Conservation (phyloP, 768 basidiomycete genomes). For the Amanita phalloides region DNA sequence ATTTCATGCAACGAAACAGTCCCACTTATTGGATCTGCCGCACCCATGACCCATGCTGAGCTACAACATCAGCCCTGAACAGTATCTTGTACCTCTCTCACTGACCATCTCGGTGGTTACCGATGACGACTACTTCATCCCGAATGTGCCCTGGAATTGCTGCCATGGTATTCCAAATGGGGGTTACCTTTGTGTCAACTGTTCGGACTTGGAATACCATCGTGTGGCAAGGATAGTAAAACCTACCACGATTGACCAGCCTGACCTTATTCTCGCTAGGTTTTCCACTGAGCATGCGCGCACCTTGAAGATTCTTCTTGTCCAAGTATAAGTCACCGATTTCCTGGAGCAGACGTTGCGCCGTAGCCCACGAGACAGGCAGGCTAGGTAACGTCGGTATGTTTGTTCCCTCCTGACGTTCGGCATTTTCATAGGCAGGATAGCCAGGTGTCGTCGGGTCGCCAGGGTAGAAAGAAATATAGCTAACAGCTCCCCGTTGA, state of each 20-base stretch:
- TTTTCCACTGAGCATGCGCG: constrained; percentile 32
- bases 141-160: constrained; percentile 75
- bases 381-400: constrained; percentile 74
- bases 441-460: constrained; percentile 84
- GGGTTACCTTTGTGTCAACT: constrained; percentile 73
- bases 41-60: constrained; percentile 69
- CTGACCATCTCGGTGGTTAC: constrained; percentile 83
- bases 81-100: neutral
- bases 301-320: constrained; percentile 14
- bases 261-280: constrained; percentile 37
- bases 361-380: constrained; percentile 87
- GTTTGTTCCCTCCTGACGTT: constrained; percentile 46
- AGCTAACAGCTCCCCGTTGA: constrained; percentile 79
- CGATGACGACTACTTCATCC: constrained; percentile 80
- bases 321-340: constrained; percentile 27
- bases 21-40: constrained; percentile 70
- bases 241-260: constrained; percentile 44
- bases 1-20: constrained; percentile 73
- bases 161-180: constrained; percentile 86
- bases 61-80: neutral
- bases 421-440: constrained; percentile 77
- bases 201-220: neutral
- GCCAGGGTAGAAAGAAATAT: constrained; percentile 53
- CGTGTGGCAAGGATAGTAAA: neutral
- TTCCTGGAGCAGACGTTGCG: constrained; percentile 52